These are phyloP conservation scores for Prunella vulgaris DNA, from an alignment of 257 asterid species.

Conservation along the genomic window DNA sequence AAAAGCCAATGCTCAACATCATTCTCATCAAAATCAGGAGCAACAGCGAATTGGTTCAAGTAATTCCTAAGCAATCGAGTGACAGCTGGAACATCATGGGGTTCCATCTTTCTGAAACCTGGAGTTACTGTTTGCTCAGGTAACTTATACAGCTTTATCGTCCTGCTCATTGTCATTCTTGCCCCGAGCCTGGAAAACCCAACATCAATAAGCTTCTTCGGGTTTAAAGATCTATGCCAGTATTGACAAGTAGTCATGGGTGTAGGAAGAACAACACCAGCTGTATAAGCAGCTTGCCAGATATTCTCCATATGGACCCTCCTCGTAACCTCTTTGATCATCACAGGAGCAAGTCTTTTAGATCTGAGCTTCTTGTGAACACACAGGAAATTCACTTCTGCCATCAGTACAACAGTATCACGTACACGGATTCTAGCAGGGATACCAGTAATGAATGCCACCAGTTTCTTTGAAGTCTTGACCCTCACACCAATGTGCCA, in stretches of 20 bases:
- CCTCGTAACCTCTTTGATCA: constrained; percentile 87
- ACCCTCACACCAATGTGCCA: constrained; percentile 92
- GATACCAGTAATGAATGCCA: constrained; percentile 81
- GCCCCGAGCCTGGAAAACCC: constrained; percentile 86
- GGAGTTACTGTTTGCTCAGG: constrained; percentile 59
- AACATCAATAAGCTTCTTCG: constrained; percentile 84
- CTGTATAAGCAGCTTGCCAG: constrained; percentile 95
- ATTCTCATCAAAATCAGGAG: constrained; percentile 68
- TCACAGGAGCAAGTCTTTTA: constrained; percentile 85
- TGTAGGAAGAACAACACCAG: constrained; percentile 84
- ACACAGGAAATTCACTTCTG: constrained; percentile 77
- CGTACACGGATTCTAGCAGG: constrained; percentile 77
- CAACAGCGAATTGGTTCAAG: constrained; percentile 59
- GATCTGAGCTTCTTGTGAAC: constrained; percentile 90
- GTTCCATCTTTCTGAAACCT: constrained; percentile 81
- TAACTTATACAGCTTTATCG: constrained; percentile 71
- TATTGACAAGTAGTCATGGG: constrained; percentile 76
- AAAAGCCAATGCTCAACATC: constrained; percentile 91
- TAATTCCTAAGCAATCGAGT: constrained; percentile 69
- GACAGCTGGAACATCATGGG: constrained; percentile 76
- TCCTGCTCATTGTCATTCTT: constrained; percentile 90
- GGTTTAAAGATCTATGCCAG: constrained; percentile 87
- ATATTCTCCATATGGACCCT: constrained; percentile 81
- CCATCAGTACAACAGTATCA: constrained; percentile 63
- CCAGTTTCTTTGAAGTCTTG: constrained; percentile 72